A percentile compares a stretch with the other conserved stretches of the same genome.
phyloP scores from a whole-genome alignment of 2,329 filamentous ascomycete genomes.

The Diaporthe amygdali region DNA sequence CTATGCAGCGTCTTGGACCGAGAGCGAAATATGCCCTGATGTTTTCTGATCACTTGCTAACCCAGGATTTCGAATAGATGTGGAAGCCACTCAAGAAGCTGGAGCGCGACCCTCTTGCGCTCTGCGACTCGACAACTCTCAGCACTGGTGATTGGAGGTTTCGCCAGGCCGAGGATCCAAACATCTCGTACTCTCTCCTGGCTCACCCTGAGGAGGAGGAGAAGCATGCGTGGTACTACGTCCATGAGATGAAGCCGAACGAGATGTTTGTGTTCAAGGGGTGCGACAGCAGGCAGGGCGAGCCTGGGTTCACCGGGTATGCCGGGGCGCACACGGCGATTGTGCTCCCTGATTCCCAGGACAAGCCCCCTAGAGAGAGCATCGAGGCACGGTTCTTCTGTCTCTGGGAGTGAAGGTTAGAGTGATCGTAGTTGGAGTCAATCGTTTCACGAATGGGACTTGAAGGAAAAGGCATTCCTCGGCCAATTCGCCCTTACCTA shows the following conservation, averaged over 20 bases:
- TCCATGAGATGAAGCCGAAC: constrained; percentile 53
- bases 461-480: background rate
- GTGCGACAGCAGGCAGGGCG: constrained; percentile 53
- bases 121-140: constrained; percentile 44
- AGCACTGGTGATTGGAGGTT: constrained; percentile 44
- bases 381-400: constrained; percentile 14
- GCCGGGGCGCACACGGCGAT: constrained; percentile 33
- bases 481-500: too few species aligned
- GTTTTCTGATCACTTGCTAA: background rate
- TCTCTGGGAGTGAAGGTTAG: constrained; percentile 2
- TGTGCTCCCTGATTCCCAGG: background rate
- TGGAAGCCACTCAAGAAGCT: constrained; percentile 57
- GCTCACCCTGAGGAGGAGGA: background rate
- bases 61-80: background rate
- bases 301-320: constrained; percentile 10
- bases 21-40: background rate
- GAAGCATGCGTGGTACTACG: constrained; percentile 52
- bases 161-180: constrained; percentile 39
- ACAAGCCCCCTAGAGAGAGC: constrained; percentile 10
- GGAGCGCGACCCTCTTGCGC: constrained; percentile 45
- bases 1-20: background rate
- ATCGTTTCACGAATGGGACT: background rate
- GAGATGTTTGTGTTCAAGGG: constrained; percentile 67
- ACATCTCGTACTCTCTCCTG: background rate
- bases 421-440: background rate